A percentile compares a stretch with the other conserved stretches of the same genome.
Conservation (phyloP, 768 basidiomycete species). For the Daedaleopsis sinensis region DNA sequence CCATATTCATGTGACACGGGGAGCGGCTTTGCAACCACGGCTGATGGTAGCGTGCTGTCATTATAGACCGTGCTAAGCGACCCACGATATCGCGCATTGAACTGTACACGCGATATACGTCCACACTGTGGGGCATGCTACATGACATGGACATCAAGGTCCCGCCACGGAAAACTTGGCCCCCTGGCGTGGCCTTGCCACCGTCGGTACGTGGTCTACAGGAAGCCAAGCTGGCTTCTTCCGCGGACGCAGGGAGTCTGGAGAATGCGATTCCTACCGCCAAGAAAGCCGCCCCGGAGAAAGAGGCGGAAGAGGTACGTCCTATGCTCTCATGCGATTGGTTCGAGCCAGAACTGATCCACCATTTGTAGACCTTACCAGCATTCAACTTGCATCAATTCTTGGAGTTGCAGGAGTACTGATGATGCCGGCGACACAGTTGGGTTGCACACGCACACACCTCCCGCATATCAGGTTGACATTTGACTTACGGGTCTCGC, state of each 20-base stretch:
- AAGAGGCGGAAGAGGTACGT: conserved; percentile 42
- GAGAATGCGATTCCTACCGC: conserved; percentile 19
- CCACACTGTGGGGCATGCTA: conserved; percentile 60
- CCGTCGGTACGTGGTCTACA: conserved; percentile 19
- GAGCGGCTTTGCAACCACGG: not conserved
- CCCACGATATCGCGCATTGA: conserved; percentile 65
- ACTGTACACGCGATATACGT: conserved; percentile 64
- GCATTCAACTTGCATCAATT: conserved; percentile 49
- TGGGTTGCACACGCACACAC: not conserved
- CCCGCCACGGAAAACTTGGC: conserved; percentile 39
- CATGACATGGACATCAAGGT: conserved; percentile 52
- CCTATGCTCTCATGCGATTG: not conserved
- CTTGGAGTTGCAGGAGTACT: conserved; percentile 10
- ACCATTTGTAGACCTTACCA: conserved; percentile 42
- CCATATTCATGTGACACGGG: not conserved
- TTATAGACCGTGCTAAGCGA: conserved; percentile 51
- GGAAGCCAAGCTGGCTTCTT: not conserved
- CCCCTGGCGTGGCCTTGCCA: conserved; percentile 50
- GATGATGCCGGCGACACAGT: not conserved
- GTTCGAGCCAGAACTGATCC: not conserved
- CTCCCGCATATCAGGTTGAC: too few species aligned
- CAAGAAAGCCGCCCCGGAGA: conserved; percentile 35
- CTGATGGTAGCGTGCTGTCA: too few species aligned
- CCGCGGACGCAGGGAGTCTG: conserved; percentile 1
- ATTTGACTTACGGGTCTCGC: too few species aligned